These are phyloP conservation scores for Fusarium luffae DNA, from an alignment of 2,329 filamentous ascomycete genomes.

Conservation along the genomic window DNA sequence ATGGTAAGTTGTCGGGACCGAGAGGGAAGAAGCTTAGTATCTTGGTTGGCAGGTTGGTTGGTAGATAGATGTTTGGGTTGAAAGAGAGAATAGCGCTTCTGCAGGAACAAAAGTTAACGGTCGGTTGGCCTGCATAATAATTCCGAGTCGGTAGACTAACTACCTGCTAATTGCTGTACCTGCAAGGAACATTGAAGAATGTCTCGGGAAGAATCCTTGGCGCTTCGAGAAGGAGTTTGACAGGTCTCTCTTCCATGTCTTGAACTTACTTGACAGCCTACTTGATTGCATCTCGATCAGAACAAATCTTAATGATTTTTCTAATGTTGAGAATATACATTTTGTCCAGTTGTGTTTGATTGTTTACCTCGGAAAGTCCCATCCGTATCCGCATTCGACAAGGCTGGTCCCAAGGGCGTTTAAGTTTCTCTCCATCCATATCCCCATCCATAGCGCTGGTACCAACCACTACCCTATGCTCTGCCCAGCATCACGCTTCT, in stretches of 20 bases:
- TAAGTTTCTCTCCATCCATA: conserved; percentile 1
- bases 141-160: not conserved
- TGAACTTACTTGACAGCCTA: not conserved
- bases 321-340: no score
- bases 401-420: conserved; percentile 19
- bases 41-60: not conserved
- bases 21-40: not conserved
- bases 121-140: not conserved
- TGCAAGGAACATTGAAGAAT: not conserved
- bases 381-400: conserved; percentile 18
- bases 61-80: not conserved
- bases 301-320: no score
- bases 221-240: not conserved
- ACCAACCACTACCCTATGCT: not conserved
- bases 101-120: not conserved
- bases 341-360: not conserved
- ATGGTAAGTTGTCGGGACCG: not conserved
- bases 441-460: not conserved
- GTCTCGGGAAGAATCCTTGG: not conserved
- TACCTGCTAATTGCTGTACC: not conserved
- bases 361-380: not conserved
- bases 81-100: not conserved
- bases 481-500: not conserved
- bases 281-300: not conserved
- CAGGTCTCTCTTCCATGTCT: not conserved